Conservation (phyloP, 371 early-diverging fungal species). For the Lichtheimia ornata region DNA sequence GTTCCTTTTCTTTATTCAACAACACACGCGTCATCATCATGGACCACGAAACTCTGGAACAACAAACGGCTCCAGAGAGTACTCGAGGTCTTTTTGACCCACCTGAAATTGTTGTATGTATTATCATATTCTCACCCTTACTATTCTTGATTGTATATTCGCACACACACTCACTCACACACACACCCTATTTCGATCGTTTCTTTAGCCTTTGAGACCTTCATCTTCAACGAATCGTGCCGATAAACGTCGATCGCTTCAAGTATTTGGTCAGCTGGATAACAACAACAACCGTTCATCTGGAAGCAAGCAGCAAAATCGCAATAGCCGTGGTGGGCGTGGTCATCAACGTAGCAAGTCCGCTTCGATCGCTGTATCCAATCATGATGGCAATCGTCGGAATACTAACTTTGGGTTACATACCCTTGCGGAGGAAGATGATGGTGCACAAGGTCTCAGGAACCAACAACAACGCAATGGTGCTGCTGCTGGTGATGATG, state of each 20-base stretch:
- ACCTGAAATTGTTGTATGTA: constrained; percentile 28
- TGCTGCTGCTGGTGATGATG: background rate
- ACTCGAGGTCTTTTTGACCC: constrained; percentile 54
- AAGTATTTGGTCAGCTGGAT: constrained; percentile 9
- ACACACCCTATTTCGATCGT: too few species aligned
- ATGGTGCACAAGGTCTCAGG: background rate
- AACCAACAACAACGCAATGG: constrained; percentile 8
- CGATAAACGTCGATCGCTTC: constrained; percentile 10
- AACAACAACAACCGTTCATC: constrained; percentile 17
- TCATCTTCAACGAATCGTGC: background rate
- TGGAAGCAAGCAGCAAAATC: constrained; percentile 20
- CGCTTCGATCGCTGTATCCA: constrained; percentile 35
- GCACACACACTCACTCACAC: background rate
- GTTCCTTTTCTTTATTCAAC: constrained; percentile 18
- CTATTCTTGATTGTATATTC: background rate
- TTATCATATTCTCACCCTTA: constrained; percentile 4
- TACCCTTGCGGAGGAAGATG: constrained; percentile 28
- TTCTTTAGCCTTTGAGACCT: background rate
- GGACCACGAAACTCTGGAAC: constrained; percentile 44
- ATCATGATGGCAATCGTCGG: constrained; percentile 9
- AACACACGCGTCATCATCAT: constrained; percentile 22
- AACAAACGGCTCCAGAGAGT: constrained; percentile 56
- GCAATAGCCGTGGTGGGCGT: constrained; percentile 14
- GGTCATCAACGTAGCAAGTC: constrained; percentile 50
- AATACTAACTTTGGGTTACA: constrained; percentile 25